Base-by-base conservation (phyloP, 148 eudicot genomes). In the Fagopyrum tataricum region DNA sequence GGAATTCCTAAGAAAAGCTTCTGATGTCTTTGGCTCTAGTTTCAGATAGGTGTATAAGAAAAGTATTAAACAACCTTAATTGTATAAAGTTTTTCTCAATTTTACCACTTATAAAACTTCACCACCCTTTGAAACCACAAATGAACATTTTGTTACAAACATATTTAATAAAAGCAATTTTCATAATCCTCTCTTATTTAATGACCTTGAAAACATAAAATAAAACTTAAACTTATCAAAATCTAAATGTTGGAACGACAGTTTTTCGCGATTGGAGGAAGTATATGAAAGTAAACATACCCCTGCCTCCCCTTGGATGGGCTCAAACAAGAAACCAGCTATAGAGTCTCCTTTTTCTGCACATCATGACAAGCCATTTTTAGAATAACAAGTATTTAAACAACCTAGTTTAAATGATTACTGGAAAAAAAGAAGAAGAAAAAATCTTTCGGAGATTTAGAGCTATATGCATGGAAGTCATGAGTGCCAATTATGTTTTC, bases 291-390 rank as follows among this genome's bases (percentile, higher is more conserved):
- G 72, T 31, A 75, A 53, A 78, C 88, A 62, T 95, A 95, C 99
- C 96, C 99, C 99, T 13, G 99, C 99, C 84, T 95, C 99, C 70
- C 99, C 99, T 84, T 95, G 97, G 74, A 95, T 95, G 67, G 99
- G 99, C 77, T 95, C 99, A 81, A 95, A 91, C 76, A 95, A 82
- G 80, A 95, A 95, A 76, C 96, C 99, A 80, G 99, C 99, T 24
- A 95, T 92, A 51, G 64, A 74, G 71, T 90, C 91, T 77, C 97
- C 99, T 76, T 92, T 85, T 74, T 87, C 99, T 95, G 92, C 73
- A 44, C 55, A 47, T 21, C 15, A 43, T 6, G 18, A 70, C 55
- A 37, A 64, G 20, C 5, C n/a, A 64, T 37, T 31, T 20, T 31
- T 43, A 64, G 68, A 64, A 37, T 31, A 42, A 55, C 6, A 37